Evolutionary conservation across 768 basidiomycete species (phyloP).

Genomic region (Mycena epipterygia): DNA sequence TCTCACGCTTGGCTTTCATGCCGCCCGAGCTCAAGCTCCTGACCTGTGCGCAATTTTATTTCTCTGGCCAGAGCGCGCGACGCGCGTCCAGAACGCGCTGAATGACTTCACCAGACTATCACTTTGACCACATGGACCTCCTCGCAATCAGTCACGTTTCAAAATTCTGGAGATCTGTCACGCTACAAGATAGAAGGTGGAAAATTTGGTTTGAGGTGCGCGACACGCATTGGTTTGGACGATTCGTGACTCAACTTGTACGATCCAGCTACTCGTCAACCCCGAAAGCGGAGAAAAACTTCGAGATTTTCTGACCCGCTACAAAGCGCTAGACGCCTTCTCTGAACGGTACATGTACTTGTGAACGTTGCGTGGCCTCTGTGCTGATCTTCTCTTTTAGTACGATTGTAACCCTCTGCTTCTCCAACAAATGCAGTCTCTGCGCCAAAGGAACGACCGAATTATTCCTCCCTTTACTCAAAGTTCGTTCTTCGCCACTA

Average conservation of each 20-base stretch:
- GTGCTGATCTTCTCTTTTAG: background rate
- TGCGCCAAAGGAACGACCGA: background rate
- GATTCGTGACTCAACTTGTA: background rate
- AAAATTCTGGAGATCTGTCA: slow-evolving; percentile 2
- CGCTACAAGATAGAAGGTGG: slow-evolving; percentile 9
- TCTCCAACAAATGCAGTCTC: background rate
- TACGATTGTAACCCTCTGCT: slow-evolving; percentile 16
- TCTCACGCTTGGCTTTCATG: background rate
- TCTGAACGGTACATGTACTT: background rate
- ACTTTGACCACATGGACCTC: background rate
- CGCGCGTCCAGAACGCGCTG: background rate
- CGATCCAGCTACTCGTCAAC: background rate
- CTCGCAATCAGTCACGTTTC: slow-evolving; percentile 12
- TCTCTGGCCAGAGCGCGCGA: background rate
- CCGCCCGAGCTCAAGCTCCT: slow-evolving; percentile 9
- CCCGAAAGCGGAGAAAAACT: background rate
- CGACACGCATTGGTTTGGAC: too few species aligned
- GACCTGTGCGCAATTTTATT: background rate
- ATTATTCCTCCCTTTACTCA: background rate
- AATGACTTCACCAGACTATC: background rate
- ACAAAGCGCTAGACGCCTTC: background rate
- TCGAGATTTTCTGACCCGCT: background rate
- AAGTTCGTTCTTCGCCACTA: background rate
- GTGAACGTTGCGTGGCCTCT: too few species aligned
- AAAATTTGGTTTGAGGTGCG: background rate